Conservation (phyloP, 1,284 basidiomycete species). For the Termitomyces sp. region DNA sequence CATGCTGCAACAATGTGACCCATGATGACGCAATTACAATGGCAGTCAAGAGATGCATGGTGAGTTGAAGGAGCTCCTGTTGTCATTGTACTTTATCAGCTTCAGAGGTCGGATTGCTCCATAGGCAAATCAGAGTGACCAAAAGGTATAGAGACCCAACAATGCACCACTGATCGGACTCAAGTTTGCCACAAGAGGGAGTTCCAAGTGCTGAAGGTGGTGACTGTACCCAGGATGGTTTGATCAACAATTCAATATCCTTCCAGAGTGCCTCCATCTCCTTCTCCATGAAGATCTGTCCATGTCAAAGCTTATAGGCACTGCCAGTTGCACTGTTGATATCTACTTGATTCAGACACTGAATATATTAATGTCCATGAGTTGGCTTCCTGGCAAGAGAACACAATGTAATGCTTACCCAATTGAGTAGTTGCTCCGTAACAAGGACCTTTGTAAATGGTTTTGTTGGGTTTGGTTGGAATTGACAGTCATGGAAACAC, state of each 20-base stretch:
- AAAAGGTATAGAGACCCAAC: conserved; percentile 21
- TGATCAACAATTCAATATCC: conserved; percentile 16
- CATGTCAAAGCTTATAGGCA: not conserved
- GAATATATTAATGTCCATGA: not conserved
- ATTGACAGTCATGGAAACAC: not conserved
- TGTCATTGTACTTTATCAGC: not conserved
- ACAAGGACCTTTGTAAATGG: not conserved
- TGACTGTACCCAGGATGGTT: conserved; percentile 25
- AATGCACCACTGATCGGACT: conserved; percentile 26
- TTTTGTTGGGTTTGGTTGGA: not conserved
- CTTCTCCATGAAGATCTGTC: conserved; percentile 15
- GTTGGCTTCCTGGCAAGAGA: not conserved
- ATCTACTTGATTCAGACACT: not conserved
- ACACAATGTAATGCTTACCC: not conserved
- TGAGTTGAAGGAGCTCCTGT: not conserved
- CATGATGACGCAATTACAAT: not conserved
- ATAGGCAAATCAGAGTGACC: conserved; percentile 17
- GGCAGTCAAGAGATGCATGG: not conserved
- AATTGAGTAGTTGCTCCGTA: not conserved
- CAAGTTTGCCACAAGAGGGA: conserved; percentile 19
- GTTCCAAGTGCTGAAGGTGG: conserved; percentile 17
- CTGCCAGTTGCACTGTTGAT: not conserved
- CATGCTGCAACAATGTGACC: not conserved
- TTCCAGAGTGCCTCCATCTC: conserved; percentile 19
- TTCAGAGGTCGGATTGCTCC: not conserved